A percentile compares a stretch with the other conserved stretches of the same genome.
These are phyloP conservation scores for Entomophthora muscae DNA, from an alignment of 371 early-diverging fungal genomes.

Conservation along the genomic window DNA sequence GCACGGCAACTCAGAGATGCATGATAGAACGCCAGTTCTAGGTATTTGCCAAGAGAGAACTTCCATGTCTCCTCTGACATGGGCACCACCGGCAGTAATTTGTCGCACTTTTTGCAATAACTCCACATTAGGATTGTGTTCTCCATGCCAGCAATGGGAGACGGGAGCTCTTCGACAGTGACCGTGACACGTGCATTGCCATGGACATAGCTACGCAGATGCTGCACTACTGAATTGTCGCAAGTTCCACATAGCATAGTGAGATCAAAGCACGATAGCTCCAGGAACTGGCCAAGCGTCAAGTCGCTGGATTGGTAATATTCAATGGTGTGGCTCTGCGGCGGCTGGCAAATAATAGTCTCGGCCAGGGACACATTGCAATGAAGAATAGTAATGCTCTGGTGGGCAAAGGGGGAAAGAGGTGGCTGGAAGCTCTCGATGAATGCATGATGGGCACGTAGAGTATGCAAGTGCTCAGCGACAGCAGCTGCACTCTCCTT, in stretches of 20 bases:
- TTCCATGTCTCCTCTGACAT: slow-evolving; percentile 79
- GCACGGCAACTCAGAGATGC: slow-evolving; percentile 44
- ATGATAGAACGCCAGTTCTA: slow-evolving; percentile 77
- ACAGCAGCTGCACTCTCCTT: background rate
- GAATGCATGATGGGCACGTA: slow-evolving; percentile 31
- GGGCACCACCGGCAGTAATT: slow-evolving; percentile 45
- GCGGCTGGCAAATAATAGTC: slow-evolving; percentile 48
- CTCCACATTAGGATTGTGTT: slow-evolving; percentile 72
- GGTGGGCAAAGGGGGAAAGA: slow-evolving; percentile 46
- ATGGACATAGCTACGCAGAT: slow-evolving; percentile 71
- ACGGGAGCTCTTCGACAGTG: slow-evolving; percentile 32
- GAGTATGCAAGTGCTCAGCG: slow-evolving; percentile 25
- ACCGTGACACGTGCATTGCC: slow-evolving; percentile 57
- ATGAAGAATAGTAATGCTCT: slow-evolving; percentile 48
- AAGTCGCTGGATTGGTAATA: slow-evolving; percentile 68
- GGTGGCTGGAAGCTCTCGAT: slow-evolving; percentile 24
- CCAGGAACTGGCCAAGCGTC: slow-evolving; percentile 73
- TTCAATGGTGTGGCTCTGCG: slow-evolving; percentile 50
- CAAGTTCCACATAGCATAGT: slow-evolving; percentile 49
- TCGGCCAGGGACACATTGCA: slow-evolving; percentile 45
- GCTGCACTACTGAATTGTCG: slow-evolving; percentile 43
- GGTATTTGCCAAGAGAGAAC: slow-evolving; percentile 87
- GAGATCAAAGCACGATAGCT: slow-evolving; percentile 54
- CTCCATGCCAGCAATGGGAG: slow-evolving; percentile 36
- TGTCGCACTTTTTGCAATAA: slow-evolving; percentile 50